These are phyloP conservation scores for Pseudozyma thailandica DNA, from an alignment of 1,284 basidiomycete genomes.

Conservation along the genomic window DNA sequence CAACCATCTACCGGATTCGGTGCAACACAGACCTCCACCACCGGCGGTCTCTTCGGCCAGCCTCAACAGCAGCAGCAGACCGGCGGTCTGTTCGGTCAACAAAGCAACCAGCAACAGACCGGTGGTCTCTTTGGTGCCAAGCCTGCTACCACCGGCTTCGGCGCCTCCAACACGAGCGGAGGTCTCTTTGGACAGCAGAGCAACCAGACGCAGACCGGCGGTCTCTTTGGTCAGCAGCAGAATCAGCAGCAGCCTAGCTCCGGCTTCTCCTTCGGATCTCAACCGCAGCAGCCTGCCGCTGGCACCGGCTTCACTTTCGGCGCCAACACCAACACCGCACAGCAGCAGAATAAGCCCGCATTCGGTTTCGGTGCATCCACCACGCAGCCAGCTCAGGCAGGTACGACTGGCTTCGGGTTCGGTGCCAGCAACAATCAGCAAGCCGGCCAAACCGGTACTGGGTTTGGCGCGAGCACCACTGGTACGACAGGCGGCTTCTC, in stretches of 20 bases:
- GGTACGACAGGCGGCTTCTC: slow-evolving; percentile 46
- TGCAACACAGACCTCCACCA: slow-evolving; percentile 21
- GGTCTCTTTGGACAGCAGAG: slow-evolving; percentile 65
- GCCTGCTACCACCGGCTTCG: slow-evolving; percentile 50
- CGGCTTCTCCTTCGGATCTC: slow-evolving; percentile 59
- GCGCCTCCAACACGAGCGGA: slow-evolving; percentile 49
- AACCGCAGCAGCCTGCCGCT: slow-evolving; percentile 62
- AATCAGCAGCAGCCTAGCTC: slow-evolving; percentile 51
- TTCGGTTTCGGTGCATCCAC: slow-evolving; percentile 55
- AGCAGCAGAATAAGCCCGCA: slow-evolving; percentile 50
- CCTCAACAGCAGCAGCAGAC: slow-evolving; percentile 55
- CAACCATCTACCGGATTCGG: slow-evolving; percentile 51
- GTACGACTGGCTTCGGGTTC: slow-evolving; percentile 48
- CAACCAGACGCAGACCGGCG: slow-evolving; percentile 54
- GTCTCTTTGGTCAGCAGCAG: slow-evolving; percentile 62
- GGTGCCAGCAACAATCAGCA: slow-evolving; percentile 43
- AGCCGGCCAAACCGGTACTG: slow-evolving; percentile 27
- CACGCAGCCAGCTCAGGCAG: slow-evolving; percentile 38
- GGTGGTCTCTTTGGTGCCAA: slow-evolving; percentile 68
- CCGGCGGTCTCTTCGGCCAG: slow-evolving; percentile 55
- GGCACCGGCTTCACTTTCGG: slow-evolving; percentile 55
- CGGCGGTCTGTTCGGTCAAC: slow-evolving; percentile 66
- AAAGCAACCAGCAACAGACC: slow-evolving; percentile 65
- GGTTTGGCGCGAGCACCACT: slow-evolving; percentile 44
- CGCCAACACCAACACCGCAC: slow-evolving; percentile 42